A percentile compares a stretch with the other conserved stretches of the same genome.
Conservation (phyloP, 345 rosid species). For the Jatropha curcas region DNA sequence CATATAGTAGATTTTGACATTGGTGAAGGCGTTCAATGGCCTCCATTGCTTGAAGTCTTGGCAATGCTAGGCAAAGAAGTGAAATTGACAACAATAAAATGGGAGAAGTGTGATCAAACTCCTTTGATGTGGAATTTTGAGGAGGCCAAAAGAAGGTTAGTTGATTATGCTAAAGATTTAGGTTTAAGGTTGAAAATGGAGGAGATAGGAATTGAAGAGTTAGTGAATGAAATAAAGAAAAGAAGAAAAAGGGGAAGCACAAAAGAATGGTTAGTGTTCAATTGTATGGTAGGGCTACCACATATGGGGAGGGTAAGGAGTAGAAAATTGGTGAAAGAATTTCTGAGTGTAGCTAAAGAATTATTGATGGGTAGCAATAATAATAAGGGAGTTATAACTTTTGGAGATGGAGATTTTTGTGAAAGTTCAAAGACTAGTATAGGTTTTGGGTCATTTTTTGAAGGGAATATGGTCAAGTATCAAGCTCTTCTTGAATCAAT, state of each 20-base stretch:
- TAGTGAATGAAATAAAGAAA: slow-evolving; percentile 30
- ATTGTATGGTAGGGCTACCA: slow-evolving; percentile 52
- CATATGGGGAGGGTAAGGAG: slow-evolving; percentile 43
- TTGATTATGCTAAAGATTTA: slow-evolving; percentile 25
- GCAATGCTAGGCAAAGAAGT: slow-evolving; percentile 22
- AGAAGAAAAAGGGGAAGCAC: slow-evolving; percentile 23
- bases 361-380: slow-evolving; percentile 1
- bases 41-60: slow-evolving; percentile 41
- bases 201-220: slow-evolving; percentile 35
- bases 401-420: slow-evolving; percentile 36
- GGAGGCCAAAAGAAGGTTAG: slow-evolving; percentile 31
- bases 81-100: slow-evolving; percentile 37
- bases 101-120: slow-evolving; percentile 25
- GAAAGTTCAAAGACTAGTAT: slow-evolving; percentile 13
- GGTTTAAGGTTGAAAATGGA: slow-evolving; percentile 37
- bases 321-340: slow-evolving; percentile 33
- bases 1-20: slow-evolving; percentile 54
- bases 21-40: slow-evolving; percentile 57
- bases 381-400: slow-evolving; percentile 32
- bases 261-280: slow-evolving; percentile 45
- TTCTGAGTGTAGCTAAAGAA: slow-evolving; percentile 34
- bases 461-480: slow-evolving; percentile 31
- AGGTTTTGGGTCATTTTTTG: slow-evolving; percentile 38
- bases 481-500: slow-evolving; percentile 42
- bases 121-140: slow-evolving; percentile 24